Percentiles rank a stretch among this genome's conserved stretches.
Evolutionary conservation across 345 rosid genomes (phyloP).

Genomic region (Syzygium aromaticum): DNA sequence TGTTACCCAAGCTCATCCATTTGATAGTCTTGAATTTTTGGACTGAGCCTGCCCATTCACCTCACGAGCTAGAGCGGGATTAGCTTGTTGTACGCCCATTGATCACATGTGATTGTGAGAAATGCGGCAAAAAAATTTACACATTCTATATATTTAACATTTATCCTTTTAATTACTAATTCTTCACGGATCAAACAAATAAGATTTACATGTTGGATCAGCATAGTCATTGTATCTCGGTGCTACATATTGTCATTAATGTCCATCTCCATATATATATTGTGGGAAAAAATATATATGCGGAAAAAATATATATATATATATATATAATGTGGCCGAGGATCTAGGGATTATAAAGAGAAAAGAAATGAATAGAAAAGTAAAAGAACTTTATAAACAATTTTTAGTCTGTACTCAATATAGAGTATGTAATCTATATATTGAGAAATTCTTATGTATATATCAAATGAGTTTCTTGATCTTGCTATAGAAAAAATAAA

Average conservation of each 20-base stretch:
- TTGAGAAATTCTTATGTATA: too few relatives aligned
- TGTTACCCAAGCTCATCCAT: neutral
- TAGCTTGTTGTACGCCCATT: too few relatives aligned
- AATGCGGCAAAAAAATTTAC: neutral
- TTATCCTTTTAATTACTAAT: neutral
- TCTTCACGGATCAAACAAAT: neutral
- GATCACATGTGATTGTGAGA: neutral
- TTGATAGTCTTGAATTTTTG: neutral
- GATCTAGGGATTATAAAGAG: too few relatives aligned
- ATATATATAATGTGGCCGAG: too few relatives aligned
- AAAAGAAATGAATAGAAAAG: too few relatives aligned
- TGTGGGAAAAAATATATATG: too few relatives aligned
- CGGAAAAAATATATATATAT: too few relatives aligned
- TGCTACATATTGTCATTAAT: neutral
- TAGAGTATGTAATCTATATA: too few relatives aligned
- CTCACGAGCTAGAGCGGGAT: neutral
- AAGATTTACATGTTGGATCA: neutral
- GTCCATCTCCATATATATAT: neutral
- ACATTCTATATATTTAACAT: neutral
- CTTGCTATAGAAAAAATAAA: too few relatives aligned
- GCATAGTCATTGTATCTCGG: neutral
- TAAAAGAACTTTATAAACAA: too few relatives aligned
- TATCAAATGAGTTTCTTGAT: too few relatives aligned
- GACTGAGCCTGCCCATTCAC: neutral
- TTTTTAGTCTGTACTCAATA: too few relatives aligned